Percentiles rank a stretch among this genome's conserved stretches.
Evolutionary conservation across 805 yeast genomes (phyloP).

Genomic region (Spathaspora sp.): DNA sequence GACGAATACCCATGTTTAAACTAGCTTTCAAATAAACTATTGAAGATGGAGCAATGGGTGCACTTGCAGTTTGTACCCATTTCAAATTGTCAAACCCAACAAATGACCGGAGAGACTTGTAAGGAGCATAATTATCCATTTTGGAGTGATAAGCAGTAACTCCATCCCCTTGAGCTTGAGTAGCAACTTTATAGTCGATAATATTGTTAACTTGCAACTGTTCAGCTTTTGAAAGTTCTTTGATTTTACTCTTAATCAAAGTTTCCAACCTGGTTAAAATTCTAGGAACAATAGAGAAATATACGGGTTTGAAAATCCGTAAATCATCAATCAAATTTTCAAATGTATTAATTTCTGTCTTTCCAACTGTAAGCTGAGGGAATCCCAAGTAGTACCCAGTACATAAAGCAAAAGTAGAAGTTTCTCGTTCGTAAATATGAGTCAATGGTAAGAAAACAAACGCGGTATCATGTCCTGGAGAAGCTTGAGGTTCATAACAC

Average conservation of each 20-base stretch:
- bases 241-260: constrained; percentile 12
- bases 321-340: constrained; percentile 27
- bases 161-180: constrained; percentile 35
- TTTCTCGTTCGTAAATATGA: constrained; percentile 33
- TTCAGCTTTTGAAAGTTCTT: constrained; percentile 6
- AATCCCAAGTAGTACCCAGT: constrained; percentile 28
- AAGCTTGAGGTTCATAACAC: constrained; percentile 7
- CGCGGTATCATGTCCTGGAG: constrained; percentile 7
- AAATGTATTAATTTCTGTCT: constrained; percentile 15
- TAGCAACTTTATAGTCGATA: constrained; percentile 14
- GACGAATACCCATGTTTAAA: constrained; percentile 23
- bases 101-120: constrained; percentile 26
- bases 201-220: constrained; percentile 15
- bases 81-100: constrained; percentile 27
- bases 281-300: constrained; percentile 30
- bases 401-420: constrained; percentile 16
- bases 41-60: constrained; percentile 22
- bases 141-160: constrained; percentile 17
- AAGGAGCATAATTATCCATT: constrained; percentile 15
- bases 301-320: constrained; percentile 22
- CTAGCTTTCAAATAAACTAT: constrained; percentile 22
- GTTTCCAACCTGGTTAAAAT: constrained; percentile 37
- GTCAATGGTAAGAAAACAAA: constrained; percentile 33
- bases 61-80: constrained; percentile 30
- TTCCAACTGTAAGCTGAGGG: constrained; percentile 19